phyloP scores from a whole-genome alignment of 495 filamentous ascomycete species.

The Corynascus novoguineensis region DNA sequence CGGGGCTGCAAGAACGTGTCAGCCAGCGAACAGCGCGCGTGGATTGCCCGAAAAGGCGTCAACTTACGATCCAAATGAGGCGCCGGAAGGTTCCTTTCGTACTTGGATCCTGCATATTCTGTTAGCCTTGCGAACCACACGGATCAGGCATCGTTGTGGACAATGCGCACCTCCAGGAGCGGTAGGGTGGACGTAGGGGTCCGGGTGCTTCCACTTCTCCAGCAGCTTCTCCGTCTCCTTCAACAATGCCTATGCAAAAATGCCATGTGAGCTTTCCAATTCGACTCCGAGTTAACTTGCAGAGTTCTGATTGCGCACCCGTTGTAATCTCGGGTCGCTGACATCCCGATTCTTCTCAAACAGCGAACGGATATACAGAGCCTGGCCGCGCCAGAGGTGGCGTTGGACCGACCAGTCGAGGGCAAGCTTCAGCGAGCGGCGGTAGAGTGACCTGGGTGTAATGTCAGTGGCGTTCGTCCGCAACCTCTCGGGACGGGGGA shows the following conservation, averaged over 20 bases:
- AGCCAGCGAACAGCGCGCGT: background rate
- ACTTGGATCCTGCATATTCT: constrained; percentile 71
- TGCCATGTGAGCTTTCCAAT: constrained; percentile 1
- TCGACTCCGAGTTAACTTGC: background rate
- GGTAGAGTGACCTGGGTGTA: constrained; percentile 73
- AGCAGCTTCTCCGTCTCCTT: constrained; percentile 82
- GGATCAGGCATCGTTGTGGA: background rate
- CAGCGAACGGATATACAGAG: constrained; percentile 87
- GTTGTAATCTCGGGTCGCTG: constrained; percentile 78
- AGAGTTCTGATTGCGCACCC: constrained; percentile 48
- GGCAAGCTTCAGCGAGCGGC: constrained; percentile 83
- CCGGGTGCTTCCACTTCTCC: constrained; percentile 94
- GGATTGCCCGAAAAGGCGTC: background rate
- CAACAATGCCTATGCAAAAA: constrained; percentile 57
- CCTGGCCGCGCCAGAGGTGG: constrained; percentile 87
- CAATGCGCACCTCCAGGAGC: constrained; percentile 83
- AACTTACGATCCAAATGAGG: constrained; percentile 74
- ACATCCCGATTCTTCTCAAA: constrained; percentile 92
- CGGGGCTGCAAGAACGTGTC: constrained; percentile 32
- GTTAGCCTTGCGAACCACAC: constrained; percentile 24
- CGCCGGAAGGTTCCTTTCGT: constrained; percentile 82
- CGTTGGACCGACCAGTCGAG: constrained; percentile 94
- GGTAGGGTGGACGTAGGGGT: constrained; percentile 81
- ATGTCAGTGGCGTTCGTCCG: constrained; percentile 13
- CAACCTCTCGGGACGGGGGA: background rate